Conservation (phyloP, 495 filamentous ascomycete species). For the Aspergillus wentii region DNA sequence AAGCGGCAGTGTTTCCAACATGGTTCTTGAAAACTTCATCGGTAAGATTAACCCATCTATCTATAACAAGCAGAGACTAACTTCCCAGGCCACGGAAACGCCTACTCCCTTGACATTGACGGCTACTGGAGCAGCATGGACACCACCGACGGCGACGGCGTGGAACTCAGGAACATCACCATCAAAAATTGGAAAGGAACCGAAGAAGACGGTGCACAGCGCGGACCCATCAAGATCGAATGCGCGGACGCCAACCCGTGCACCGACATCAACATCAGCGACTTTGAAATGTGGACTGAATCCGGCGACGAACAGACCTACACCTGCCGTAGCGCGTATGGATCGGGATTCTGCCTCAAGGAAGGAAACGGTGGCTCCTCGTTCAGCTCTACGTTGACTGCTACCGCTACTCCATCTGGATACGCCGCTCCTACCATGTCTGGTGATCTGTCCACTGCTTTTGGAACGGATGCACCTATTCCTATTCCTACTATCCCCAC, state of each 20-base stretch:
- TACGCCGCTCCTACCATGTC: constrained; percentile 41
- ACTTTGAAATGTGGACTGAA: constrained; percentile 51
- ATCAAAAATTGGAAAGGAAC: constrained; percentile 52
- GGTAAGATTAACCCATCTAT: constrained; percentile 1
- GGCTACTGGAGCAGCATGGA: constrained; percentile 37
- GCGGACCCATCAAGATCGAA: constrained; percentile 38
- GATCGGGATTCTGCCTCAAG: constrained; percentile 35
- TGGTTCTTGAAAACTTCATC: constrained; percentile 15
- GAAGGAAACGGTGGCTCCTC: constrained; percentile 10
- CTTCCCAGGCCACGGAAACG: constrained; percentile 28
- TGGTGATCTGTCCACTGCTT: constrained; percentile 28
- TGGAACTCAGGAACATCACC: constrained; percentile 37
- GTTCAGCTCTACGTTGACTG: constrained; percentile 22
- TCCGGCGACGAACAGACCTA: constrained; percentile 33
- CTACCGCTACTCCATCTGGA: constrained; percentile 28
- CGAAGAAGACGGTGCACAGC: constrained; percentile 34
- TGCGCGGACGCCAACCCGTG: constrained; percentile 42
- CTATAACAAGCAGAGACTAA: neutral
- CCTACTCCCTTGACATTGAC: constrained; percentile 42
- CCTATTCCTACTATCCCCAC: constrained; percentile 46
- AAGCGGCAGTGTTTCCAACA: constrained; percentile 25
- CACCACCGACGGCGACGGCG: constrained; percentile 29
- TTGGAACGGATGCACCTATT: constrained; percentile 35
- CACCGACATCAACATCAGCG: constrained; percentile 38
- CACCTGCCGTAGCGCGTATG: constrained; percentile 40